Base-by-base conservation (phyloP, 2,329 filamentous ascomycete genomes). In the Aspergillus quadricinctus region DNA sequence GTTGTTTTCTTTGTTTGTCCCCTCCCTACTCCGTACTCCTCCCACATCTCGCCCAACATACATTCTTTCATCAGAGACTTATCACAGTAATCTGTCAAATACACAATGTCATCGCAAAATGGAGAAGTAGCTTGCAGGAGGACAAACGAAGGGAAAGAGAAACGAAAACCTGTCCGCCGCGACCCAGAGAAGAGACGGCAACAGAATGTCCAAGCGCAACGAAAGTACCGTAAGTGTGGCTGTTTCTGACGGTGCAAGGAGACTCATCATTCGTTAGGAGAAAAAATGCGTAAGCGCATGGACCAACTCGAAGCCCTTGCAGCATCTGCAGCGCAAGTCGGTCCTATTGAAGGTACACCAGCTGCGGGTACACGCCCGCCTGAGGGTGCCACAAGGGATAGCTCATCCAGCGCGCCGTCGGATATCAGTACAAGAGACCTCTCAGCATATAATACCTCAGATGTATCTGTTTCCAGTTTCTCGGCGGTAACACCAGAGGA, bases 141-240 rank as follows among this genome's bases (percentile, higher is more conserved):
- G 2, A 49, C 45, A 28, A 37, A 14, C 25, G 28, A 28, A 19
- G 40, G 45, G 53, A 60, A 60, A 31, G 48, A 57, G 48, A 63
- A 54, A 25, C 57, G 62, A 48, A 64, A 64, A 37, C 62, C 62
- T 10, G 58, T 60, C n/a, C 62, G 62, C n/a, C 60, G 62, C 9
- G 61, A 64, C 55, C 62, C 61, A 2, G 62, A 64, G 40, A 62
- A 54, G 54, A 48, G 62, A 29, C 60, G 62, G 21, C 62, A 63
- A 57, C 62, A 64, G 57, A 64, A 64, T 35, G 53, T 61, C 41
- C 59, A 57, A 48, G 62, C 62, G n/a, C 62, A 64, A 51, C 60
- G 50, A 17, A 63, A 58, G 43, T 64, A 64, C 50, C 51, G 62
- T 64, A 29, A 57, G 62, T 56, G 14, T 25, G 27, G 10, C 25